These are phyloP conservation scores for Chrysoporthe deuterocubensis DNA, from an alignment of 2,329 filamentous ascomycete genomes.

Conservation along the genomic window DNA sequence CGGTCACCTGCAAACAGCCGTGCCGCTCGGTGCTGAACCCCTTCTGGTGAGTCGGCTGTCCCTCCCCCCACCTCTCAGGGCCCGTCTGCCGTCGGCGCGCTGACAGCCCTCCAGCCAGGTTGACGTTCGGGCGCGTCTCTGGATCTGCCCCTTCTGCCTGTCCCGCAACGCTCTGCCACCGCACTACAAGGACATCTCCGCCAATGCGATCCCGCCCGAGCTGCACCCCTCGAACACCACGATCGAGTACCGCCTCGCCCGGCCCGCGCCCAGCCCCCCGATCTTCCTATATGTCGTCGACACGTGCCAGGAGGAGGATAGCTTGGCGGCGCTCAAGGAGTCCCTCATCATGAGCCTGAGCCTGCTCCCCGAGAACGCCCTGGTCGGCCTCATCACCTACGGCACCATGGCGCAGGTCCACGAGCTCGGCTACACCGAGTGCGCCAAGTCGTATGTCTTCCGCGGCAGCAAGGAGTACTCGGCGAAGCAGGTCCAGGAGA, in stretches of 20 bases:
- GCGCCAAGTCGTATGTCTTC: conserved; percentile 98
- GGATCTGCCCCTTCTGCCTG: conserved; percentile 89
- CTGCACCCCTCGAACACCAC: conserved; percentile 82
- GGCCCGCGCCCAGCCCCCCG: conserved; percentile 81
- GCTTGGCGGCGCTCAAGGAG: conserved; percentile 80
- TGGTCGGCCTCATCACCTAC: conserved; percentile 83
- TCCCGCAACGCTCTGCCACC: conserved; percentile 81
- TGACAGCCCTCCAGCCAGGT: conserved; percentile 65
- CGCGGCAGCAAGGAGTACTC: conserved; percentile 96
- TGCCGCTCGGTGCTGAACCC: conserved; percentile 96
- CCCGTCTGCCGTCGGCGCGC: conserved; percentile 12
- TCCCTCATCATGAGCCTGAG: conserved; percentile 86
- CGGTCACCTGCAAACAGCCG: conserved; percentile 93
- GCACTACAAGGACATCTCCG: conserved; percentile 89
- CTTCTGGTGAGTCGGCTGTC: conserved; percentile 72
- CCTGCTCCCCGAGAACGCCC: conserved; percentile 77
- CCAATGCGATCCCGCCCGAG: conserved; percentile 81
- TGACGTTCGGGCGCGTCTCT: conserved; percentile 80
- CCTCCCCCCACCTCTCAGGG: background rate
- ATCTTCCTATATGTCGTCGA: conserved; percentile 90
- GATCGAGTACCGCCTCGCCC: conserved; percentile 83
- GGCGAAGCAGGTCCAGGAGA: conserved; percentile 99
- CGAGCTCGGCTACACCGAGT: conserved; percentile 96
- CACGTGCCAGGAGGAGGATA: conserved; percentile 87
- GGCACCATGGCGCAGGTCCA: conserved; percentile 98